phyloP scores from a whole-genome alignment of 2,329 filamentous ascomycete genomes.

The Trichoderma hamatum region DNA sequence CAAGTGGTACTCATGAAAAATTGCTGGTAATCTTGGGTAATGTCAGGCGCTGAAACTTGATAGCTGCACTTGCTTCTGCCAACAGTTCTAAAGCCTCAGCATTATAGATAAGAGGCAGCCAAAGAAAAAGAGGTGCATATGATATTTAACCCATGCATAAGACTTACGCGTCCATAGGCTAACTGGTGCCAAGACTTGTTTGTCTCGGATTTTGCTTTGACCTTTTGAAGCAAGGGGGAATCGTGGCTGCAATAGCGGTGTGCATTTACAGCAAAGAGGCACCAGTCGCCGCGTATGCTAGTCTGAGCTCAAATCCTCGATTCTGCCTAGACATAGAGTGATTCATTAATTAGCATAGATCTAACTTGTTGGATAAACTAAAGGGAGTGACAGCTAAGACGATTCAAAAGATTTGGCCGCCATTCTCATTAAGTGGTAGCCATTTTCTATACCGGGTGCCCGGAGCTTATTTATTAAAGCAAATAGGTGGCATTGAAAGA shows the following conservation, averaged over 20 bases:
- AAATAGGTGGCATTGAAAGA: not conserved
- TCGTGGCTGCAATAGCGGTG: slow-evolving; percentile 1
- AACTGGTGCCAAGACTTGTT: not conserved
- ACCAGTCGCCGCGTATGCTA: not conserved
- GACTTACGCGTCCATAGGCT: not conserved
- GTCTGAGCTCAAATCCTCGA: not conserved
- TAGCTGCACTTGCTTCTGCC: not conserved
- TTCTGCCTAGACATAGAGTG: not conserved
- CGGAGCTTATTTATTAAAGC: not conserved
- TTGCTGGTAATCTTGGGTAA: too few relatives aligned
- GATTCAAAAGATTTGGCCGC: not conserved
- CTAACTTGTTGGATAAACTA: not conserved
- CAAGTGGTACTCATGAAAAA: not conserved
- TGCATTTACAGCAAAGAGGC: not conserved
- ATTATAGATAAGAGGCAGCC: not conserved
- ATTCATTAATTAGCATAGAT: not conserved
- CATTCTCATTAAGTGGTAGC: not conserved
- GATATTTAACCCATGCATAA: not conserved
- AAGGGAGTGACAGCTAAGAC: too few relatives aligned
- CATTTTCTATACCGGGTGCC: not conserved
- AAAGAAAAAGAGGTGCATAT: not conserved
- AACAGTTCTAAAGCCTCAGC: not conserved
- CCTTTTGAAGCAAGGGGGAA: not conserved
- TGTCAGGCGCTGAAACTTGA: not conserved
- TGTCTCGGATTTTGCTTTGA: not conserved